A percentile compares a stretch with the other conserved stretches of the same genome.
phyloP scores from a whole-genome alignment of 805 yeast species.

The Wickerhamomyces pijperi region DNA sequence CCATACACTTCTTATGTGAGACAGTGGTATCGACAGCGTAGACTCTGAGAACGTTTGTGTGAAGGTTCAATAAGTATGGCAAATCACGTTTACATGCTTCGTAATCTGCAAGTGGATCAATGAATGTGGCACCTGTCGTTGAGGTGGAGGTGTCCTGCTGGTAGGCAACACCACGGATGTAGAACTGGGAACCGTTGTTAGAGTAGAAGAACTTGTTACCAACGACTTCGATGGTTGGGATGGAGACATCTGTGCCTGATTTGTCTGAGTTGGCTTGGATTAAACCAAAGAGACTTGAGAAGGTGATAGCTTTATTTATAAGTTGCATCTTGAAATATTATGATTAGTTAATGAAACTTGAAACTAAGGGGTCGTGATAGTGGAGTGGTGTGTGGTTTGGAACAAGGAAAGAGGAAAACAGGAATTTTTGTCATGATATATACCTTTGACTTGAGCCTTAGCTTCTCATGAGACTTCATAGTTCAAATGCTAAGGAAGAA shows the following conservation, averaged over 20 bases:
- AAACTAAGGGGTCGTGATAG: too few species aligned
- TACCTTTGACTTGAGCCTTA: too few species aligned
- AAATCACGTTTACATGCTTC: conserved; percentile 61
- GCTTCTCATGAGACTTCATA: too few species aligned
- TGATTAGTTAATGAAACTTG: too few species aligned
- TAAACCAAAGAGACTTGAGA: too few species aligned
- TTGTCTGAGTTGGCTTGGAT: conserved; percentile 16
- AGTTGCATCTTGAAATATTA: too few species aligned
- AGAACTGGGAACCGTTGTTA: conserved; percentile 64
- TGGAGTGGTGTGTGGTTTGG: too few species aligned
- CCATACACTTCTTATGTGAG: conserved; percentile 65
- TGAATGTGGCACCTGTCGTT: conserved; percentile 21
- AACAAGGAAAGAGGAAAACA: too few species aligned
- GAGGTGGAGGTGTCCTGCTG: conserved; percentile 49
- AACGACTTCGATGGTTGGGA: conserved; percentile 43
- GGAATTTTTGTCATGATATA: too few species aligned
- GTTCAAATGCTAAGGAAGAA: too few species aligned
- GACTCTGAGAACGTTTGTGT: conserved; percentile 63
- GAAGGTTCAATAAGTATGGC: conserved; percentile 47
- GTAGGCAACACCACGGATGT: conserved; percentile 66
- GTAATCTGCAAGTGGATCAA: conserved; percentile 62
- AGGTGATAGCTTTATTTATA: too few species aligned
- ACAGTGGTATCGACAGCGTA: conserved; percentile 61
- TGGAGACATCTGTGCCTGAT: conserved; percentile 18
- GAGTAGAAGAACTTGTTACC: conserved; percentile 65